Base-by-base conservation (phyloP, 345 rosid genomes). In the Lepidium sativum region DNA sequence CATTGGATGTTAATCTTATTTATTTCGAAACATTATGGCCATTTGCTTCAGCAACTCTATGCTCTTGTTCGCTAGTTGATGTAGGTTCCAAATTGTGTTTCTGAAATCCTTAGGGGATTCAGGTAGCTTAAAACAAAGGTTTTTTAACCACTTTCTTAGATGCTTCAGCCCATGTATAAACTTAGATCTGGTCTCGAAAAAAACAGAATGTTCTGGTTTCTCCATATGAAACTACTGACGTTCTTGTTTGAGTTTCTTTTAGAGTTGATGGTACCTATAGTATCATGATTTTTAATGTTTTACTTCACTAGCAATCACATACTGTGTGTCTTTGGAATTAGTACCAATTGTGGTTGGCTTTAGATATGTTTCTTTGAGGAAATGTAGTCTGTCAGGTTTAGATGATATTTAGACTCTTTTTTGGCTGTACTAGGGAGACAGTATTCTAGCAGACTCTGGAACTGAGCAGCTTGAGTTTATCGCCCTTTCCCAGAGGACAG, bases 391-490 rank as follows among this genome's bases (percentile, higher is more conserved):
- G 54, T 52, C 50, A 34, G 58, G 38, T 67, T 44, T 17, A 43
- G 34, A 55, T 65, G 20, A 73, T 35, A 29, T 9, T 38, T 60
- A 8, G 27, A 27, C 7, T 27, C 31, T 8, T 2, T 54, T 31
- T 21, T 59, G 60, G 23, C 25, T 56, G 51, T 58, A 31, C n/a
- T 66, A 95, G 99, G 96, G 97, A 27, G 76, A 79, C 51, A 95
- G 97, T 78, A 91, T 95, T 60, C 94, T 95, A 59, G 99, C 99
- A 51, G 99, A 95, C 77, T 85, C 98, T 38, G 99, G 95, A 60
- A 88, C 99, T 3, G 99, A 95, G 75, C 98, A 91, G 83, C 78
- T 95, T 12, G 99, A 95, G 61, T 95, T 95, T 69, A 88, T 95
- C 59, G 96, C 97, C 62, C 98, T 95, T 69, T 91, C 99, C 53